Evolutionary conservation across 805 yeast genomes (phyloP).

Genomic region (Metschnikowia kofuensis): DNA sequence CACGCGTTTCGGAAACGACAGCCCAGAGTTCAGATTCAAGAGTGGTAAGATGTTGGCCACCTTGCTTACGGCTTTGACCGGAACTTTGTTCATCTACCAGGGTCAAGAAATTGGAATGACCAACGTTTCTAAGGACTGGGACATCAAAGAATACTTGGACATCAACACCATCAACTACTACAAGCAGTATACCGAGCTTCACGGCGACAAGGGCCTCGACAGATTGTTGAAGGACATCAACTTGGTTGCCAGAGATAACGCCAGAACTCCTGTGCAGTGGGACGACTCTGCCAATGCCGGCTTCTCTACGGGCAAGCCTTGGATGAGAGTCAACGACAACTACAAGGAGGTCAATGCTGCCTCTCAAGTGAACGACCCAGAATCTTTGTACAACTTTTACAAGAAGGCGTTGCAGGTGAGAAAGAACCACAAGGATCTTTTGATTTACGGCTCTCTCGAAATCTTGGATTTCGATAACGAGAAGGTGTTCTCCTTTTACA

Average conservation of each 20-base stretch:
- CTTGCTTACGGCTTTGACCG: conserved; percentile 46
- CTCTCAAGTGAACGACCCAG: conserved; percentile 42
- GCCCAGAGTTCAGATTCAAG: conserved; percentile 25
- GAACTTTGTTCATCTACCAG: conserved; percentile 56
- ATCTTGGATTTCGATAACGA: conserved; percentile 41
- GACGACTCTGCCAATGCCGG: conserved; percentile 43
- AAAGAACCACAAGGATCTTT: conserved; percentile 41
- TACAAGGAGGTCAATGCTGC: conserved; percentile 49
- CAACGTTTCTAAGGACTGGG: conserved; percentile 47
- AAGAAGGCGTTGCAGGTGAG: conserved; percentile 41
- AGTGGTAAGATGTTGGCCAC: conserved; percentile 50
- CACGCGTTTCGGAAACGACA: conserved; percentile 48
- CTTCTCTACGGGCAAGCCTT: conserved; percentile 47
- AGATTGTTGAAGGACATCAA: conserved; percentile 31
- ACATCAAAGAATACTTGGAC: conserved; percentile 49
- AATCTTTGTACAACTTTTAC: conserved; percentile 48
- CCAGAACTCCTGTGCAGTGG: conserved; percentile 61
- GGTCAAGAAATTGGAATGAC: conserved; percentile 62
- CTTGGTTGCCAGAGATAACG: conserved; percentile 48
- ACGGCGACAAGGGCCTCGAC: conserved; percentile 24
- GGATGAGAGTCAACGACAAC: conserved; percentile 53
- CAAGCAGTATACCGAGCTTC: conserved; percentile 26
- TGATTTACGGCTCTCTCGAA: conserved; percentile 46
- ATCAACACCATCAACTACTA: conserved; percentile 45
- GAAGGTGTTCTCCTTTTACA: conserved; percentile 41